Conservation (phyloP, 441 rosid species). For the Breynia disticha region DNA sequence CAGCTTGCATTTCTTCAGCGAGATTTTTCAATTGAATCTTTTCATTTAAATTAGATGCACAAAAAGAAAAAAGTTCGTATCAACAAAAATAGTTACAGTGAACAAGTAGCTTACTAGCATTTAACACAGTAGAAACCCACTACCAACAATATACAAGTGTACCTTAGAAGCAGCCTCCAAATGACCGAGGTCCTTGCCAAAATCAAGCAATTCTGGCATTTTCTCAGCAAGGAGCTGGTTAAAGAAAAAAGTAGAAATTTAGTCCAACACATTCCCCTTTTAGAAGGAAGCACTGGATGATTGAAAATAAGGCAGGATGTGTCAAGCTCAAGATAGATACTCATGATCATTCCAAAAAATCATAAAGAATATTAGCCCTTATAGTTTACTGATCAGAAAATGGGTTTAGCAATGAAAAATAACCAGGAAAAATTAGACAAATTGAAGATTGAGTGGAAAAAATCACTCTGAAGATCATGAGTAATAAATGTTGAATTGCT, state of each 20-base stretch:
- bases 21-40: constrained; percentile 90
- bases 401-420: no score
- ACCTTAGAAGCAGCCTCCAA: constrained; percentile 98
- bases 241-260: constrained; percentile 8
- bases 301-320: no score
- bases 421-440: no score
- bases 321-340: no score
- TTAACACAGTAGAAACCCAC: constrained; percentile 8
- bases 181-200: constrained; percentile 77
- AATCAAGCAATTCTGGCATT: constrained; percentile 87
- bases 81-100: constrained; percentile 4
- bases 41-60: constrained; percentile 9
- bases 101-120: not conserved
- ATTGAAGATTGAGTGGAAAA: no score
- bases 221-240: constrained; percentile 81
- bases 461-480: no score
- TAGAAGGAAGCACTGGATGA: not conserved
- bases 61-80: constrained; percentile 2
- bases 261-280: not conserved
- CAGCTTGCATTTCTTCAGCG: constrained; percentile 99
- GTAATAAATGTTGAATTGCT: no score
- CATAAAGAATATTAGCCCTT: no score
- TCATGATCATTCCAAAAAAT: no score
- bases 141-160: constrained; percentile 11
- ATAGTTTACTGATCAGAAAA: no score